A percentile compares a stretch with the other conserved stretches of the same genome.
Evolutionary conservation across 2,329 filamentous ascomycete species (phyloP).

Genomic region (Cercospora zeina): DNA sequence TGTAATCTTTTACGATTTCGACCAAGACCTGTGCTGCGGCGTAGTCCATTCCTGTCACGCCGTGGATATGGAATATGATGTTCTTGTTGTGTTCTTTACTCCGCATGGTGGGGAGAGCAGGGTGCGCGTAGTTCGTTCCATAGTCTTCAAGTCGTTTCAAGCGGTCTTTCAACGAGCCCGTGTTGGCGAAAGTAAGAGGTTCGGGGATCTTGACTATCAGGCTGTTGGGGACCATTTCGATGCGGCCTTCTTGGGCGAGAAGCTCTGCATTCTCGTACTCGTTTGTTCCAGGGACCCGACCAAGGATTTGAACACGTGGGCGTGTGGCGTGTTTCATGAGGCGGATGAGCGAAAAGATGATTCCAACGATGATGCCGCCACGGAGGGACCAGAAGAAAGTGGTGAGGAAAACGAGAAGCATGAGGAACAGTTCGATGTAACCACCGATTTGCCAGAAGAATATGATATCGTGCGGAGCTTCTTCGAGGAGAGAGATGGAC

Average conservation of each 20-base stretch:
- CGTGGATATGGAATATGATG: slow-evolving; percentile 95
- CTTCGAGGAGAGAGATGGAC: slow-evolving; percentile 90
- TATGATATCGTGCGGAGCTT: slow-evolving; percentile 84
- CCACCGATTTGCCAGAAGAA: slow-evolving; percentile 87
- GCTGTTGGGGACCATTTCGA: slow-evolving; percentile 89
- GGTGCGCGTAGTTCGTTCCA: slow-evolving; percentile 81
- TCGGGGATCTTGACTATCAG: slow-evolving; percentile 98
- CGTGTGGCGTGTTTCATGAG: slow-evolving; percentile 89
- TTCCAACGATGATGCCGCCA: slow-evolving; percentile 88
- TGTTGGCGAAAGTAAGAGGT: slow-evolving; percentile 94
- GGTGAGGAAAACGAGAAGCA: slow-evolving; percentile 84
- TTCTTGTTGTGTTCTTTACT: slow-evolving; percentile 81
- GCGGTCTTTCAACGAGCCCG: slow-evolving; percentile 79
- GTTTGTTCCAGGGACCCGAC: slow-evolving; percentile 75
- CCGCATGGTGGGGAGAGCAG: slow-evolving; percentile 78
- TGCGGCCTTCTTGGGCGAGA: slow-evolving; percentile 35
- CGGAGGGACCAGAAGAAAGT: slow-evolving; percentile 96
- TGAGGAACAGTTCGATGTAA: slow-evolving; percentile 81
- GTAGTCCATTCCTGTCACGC: slow-evolving; percentile 92
- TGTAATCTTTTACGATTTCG: slow-evolving; percentile 82
- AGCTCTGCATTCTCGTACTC: slow-evolving; percentile 83
- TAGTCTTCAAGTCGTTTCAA: slow-evolving; percentile 84
- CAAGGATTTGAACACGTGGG: slow-evolving; percentile 92
- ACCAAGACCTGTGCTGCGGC: slow-evolving; percentile 87
- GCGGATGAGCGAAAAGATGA: slow-evolving; percentile 84